Conservation (phyloP, 2,329 filamentous ascomycete species). For the Aureobasidium sp. region DNA sequence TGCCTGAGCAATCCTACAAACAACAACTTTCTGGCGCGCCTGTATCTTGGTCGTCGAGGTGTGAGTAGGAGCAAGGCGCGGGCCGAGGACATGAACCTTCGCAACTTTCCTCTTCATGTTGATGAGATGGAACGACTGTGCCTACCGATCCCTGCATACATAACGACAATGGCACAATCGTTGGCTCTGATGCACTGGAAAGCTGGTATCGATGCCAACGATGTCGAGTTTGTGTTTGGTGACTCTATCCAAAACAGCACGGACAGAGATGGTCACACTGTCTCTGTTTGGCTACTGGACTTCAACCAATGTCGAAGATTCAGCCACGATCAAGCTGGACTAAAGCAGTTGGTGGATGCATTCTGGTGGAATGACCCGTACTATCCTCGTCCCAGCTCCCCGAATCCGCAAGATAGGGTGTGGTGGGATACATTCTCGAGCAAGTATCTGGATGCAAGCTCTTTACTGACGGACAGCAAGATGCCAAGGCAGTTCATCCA, state of each 20-base stretch:
- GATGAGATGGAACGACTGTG: conserved; percentile 41
- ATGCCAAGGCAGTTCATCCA: background rate
- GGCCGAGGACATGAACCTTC: conserved; percentile 30
- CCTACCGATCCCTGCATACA: conserved; percentile 29
- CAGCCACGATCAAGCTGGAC: conserved; percentile 32
- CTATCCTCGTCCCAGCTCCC: conserved; percentile 33
- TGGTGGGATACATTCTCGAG: background rate
- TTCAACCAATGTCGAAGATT: conserved; percentile 49
- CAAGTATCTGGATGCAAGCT: background rate
- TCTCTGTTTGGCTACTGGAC: conserved; percentile 39
- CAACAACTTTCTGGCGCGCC: conserved; percentile 37
- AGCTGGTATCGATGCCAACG: conserved; percentile 39
- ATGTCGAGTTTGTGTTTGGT: conserved; percentile 47
- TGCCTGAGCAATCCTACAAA: background rate
- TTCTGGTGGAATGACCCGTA: conserved; percentile 45
- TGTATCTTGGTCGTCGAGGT: conserved; percentile 38
- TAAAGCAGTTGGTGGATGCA: conserved; percentile 29
- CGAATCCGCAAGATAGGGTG: background rate
- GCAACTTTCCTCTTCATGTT: conserved; percentile 43
- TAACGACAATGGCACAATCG: conserved; percentile 37
- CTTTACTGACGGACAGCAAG: background rate
- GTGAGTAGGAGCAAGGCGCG: background rate
- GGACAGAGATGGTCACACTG: background rate
- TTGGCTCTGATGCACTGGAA: conserved; percentile 44
- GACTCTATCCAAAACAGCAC: background rate